phyloP scores from a whole-genome alignment of 306 rosid genomes.

The Rosa chinensis region DNA sequence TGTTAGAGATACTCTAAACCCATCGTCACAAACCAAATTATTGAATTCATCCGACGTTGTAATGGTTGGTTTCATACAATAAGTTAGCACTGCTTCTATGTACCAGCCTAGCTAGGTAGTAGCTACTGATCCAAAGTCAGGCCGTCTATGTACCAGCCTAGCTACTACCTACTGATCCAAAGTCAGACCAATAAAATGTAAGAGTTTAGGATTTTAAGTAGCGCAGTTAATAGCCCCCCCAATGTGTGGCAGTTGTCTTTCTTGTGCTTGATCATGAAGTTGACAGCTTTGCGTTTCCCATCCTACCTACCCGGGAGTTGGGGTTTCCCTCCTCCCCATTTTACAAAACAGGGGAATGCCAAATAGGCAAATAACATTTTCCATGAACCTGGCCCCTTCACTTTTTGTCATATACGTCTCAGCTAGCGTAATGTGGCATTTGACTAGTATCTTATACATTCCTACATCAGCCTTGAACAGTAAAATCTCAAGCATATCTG shows the following conservation, averaged over 20 bases:
- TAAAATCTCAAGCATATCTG: background rate
- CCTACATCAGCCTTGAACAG: background rate
- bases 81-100: no score
- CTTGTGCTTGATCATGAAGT: background rate
- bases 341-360: background rate
- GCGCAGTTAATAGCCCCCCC: background rate
- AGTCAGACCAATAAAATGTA: background rate
- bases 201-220: background rate
- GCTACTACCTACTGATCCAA: background rate
- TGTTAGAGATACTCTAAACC: no score
- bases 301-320: background rate
- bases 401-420: background rate
- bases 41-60: no score
- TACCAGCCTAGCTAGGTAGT: background rate
- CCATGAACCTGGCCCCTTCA: background rate
- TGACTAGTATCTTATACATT: background rate
- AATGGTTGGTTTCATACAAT: no score
- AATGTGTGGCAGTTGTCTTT: background rate
- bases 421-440: background rate
- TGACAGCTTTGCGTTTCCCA: background rate
- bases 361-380: background rate
- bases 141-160: background rate
- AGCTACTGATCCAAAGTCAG: background rate
- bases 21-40: no score
- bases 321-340: background rate